phyloP scores from a whole-genome alignment of 1,284 basidiomycete species.

The Ustilago lituana region DNA sequence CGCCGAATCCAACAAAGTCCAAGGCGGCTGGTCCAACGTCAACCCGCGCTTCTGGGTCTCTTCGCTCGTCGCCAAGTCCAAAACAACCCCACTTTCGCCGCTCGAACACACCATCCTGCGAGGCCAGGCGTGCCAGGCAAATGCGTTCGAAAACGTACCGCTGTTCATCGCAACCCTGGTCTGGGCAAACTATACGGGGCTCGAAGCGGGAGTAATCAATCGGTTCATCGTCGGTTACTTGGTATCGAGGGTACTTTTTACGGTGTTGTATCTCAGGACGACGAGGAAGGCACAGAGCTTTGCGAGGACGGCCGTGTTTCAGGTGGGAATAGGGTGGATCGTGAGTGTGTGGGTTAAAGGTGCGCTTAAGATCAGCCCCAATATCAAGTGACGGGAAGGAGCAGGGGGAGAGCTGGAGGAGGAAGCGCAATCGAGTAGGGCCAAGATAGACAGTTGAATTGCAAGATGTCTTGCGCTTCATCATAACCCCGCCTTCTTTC shows the following conservation, averaged over 20 bases:
- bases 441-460: too few relatives aligned
- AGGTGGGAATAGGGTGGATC: slow-evolving; percentile 39
- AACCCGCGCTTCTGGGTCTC: slow-evolving; percentile 55
- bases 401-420: too few relatives aligned
- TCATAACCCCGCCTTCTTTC: too few relatives aligned
- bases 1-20: slow-evolving; percentile 44
- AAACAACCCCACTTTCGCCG: slow-evolving; percentile 30
- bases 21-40: slow-evolving; percentile 59
- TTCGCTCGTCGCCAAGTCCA: slow-evolving; percentile 36
- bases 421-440: too few relatives aligned
- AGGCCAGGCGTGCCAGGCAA: slow-evolving; percentile 49
- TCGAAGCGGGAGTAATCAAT: slow-evolving; percentile 21
- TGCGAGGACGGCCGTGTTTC: slow-evolving; percentile 41
- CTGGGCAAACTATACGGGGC: slow-evolving; percentile 28
- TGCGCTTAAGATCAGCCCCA: slow-evolving; percentile 16
- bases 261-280: slow-evolving; percentile 30
- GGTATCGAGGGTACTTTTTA: slow-evolving; percentile 17
- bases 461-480: too few relatives aligned
- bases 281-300: slow-evolving; percentile 24
- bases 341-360: slow-evolving; percentile 29
- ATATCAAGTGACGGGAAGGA: slow-evolving; percentile 18
- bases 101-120: slow-evolving; percentile 50
- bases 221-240: slow-evolving; percentile 32
- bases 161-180: slow-evolving; percentile 30
- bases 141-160: slow-evolving; percentile 43